phyloP scores from a whole-genome alignment of 78 protist genomes.

The Guillardia theta region DNA sequence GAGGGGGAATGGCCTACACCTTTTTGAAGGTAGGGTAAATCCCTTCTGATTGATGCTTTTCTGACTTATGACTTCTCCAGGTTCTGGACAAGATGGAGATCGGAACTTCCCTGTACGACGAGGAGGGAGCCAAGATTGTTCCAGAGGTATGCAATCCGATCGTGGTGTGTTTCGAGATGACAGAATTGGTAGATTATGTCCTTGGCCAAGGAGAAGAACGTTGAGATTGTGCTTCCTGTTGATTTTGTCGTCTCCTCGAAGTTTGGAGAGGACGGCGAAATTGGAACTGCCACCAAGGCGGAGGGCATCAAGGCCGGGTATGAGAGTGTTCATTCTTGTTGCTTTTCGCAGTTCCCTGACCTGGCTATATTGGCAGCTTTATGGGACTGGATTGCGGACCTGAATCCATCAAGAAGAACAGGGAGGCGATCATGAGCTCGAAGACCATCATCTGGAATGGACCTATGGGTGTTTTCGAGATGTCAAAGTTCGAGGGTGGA shows the following conservation, averaged over 20 bases:
- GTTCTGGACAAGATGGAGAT: constrained; percentile 47
- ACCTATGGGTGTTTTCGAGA: constrained; percentile 74
- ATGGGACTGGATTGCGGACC: constrained; percentile 99
- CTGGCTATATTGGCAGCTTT: constrained; percentile 83
- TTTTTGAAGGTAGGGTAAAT: constrained; percentile 80
- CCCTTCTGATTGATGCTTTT: background rate
- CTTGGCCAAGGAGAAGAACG: constrained; percentile 81
- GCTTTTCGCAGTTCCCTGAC: background rate
- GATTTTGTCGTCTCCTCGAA: constrained; percentile 49
- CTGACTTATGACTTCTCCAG: no score
- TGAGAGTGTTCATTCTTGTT: background rate
- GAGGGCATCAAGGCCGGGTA: background rate
- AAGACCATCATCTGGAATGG: constrained; percentile 97
- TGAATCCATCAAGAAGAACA: constrained; percentile 53
- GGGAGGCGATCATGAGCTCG: constrained; percentile 39
- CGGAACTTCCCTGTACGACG: constrained; percentile 86
- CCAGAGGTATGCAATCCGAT: constrained; percentile 44
- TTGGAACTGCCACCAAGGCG: constrained; percentile 33
- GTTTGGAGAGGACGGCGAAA: constrained; percentile 53
- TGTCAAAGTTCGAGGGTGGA: constrained; percentile 64
- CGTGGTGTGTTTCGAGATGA: background rate
- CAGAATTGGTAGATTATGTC: constrained; percentile 52
- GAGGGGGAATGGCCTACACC: constrained; percentile 99
- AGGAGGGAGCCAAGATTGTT: constrained; percentile 82
- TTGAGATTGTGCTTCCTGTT: constrained; percentile 60